A percentile compares a stretch with the other conserved stretches of the same genome.
phyloP scores from a whole-genome alignment of 345 rosid genomes.

The Diplotaxis tenuifolia region DNA sequence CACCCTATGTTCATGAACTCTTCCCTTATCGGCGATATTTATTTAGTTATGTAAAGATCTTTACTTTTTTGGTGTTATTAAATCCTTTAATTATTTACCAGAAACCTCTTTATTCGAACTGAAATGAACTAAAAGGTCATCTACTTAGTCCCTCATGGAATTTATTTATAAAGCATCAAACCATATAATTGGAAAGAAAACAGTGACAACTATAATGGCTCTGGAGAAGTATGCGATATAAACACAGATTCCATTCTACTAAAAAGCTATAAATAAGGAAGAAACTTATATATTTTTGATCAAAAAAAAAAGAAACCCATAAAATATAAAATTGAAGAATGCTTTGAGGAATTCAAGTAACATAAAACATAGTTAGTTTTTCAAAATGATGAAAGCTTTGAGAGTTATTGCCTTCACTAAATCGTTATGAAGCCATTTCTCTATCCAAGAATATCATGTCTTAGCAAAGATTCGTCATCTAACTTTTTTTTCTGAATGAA shows the following conservation, averaged over 20 bases:
- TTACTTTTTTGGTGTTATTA: background rate
- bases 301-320: no score
- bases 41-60: background rate
- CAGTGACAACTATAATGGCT: background rate
- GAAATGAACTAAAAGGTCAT: background rate
- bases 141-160: background rate
- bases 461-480: background rate
- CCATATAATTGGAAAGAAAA: background rate
- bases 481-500: background rate
- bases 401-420: background rate
- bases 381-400: background rate
- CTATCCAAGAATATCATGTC: background rate
- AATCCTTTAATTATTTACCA: no score
- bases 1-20: background rate
- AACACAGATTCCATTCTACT: background rate
- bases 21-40: background rate
- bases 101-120: no score
- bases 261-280: background rate
- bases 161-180: background rate
- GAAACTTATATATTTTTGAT: no score
- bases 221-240: background rate
- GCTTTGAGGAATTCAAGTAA: background rate
- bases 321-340: no score
- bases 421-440: background rate
- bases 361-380: background rate